Evolutionary conservation across 352 stramenopile genomes (phyloP), one percentile per base, ranked within the genome.

Genomic region (Peronospora destructor): DNA sequence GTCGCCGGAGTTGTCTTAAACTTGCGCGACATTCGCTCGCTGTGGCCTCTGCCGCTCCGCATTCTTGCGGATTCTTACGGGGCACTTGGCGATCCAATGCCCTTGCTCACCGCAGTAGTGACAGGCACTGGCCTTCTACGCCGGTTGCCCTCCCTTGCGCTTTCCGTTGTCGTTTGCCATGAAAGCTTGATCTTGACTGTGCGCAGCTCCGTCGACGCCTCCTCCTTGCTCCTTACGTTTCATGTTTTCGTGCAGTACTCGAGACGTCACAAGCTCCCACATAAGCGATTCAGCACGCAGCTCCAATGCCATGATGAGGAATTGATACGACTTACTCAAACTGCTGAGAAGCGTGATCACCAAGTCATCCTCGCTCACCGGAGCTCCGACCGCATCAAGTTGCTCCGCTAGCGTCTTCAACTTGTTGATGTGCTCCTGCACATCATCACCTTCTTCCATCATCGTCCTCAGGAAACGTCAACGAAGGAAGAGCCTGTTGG

Each of bases 31-130:
- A 14, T 36, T 52, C 8, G 32, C 32, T 16, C 32, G 32, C 13
- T 51, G 44, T 10, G 19, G 14, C 17, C n/a, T 17, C 14, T 47
- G 29, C 6, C 41, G 41, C 19, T 51, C 33, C 2, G 32, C 6
- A 21, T 51, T 34, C 10, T 43, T 8, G n/a, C n/a, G n/a, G n/a
- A n/a, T n/a, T n/a, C n/a, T n/a, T n/a, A n/a, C n/a, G n/a, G n/a
- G n/a, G n/a, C 45, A 54, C 36, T 42, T 25, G 25, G 37, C 47
- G 13, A 54, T 54, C 36, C 47, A 54, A 12, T 47, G 36, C 36
- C 37, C 36, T 12, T 54, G 37, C 14, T 54, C 16, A 2, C 47
- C 38, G n/a, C 47, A 54, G 36, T 41, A 47, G 37, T 29, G 14
- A 9, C 37, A 43, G 9, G 11, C 6, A 9, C 30, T 9, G 10